A percentile compares a stretch with the other conserved stretches of the same genome.
These are phyloP conservation scores for Cordia subcordata DNA, from an alignment of 257 asterid species.

Conservation along the genomic window DNA sequence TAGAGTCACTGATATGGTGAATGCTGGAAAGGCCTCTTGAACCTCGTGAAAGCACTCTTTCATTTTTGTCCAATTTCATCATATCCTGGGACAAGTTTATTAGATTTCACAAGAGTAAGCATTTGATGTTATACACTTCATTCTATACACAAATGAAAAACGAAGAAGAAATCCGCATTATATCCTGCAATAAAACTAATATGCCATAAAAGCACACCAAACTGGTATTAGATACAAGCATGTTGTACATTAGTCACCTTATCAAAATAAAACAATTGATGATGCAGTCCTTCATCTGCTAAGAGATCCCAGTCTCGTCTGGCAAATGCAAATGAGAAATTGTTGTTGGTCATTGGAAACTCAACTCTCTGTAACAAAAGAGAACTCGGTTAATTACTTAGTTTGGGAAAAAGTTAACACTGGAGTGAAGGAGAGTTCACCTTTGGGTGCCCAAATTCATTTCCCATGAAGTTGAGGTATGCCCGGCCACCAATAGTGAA, in stretches of 20 bases:
- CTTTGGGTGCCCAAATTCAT: constrained; percentile 96
- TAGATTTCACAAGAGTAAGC: neutral
- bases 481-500: constrained; percentile 90
- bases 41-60: constrained; percentile 62
- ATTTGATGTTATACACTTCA: no score
- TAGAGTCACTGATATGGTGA: constrained; percentile 77
- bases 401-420: neutral
- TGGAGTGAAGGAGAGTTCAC: constrained; percentile 29
- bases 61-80: constrained; percentile 77
- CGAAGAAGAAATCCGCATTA: neutral
- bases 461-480: constrained; percentile 96
- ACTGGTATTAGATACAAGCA: neutral
- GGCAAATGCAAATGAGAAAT: constrained; percentile 76
- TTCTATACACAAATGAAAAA: neutral
- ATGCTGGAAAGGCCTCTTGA: constrained; percentile 66
- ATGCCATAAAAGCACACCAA: constrained; percentile 5
- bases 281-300: constrained; percentile 53
- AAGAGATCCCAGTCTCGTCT: constrained; percentile 87
- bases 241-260: constrained; percentile 39
- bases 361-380: constrained; percentile 71
- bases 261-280: constrained; percentile 66
- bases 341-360: constrained; percentile 89
- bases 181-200: neutral
- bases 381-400: constrained; percentile 8
- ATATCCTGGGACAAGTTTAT: constrained; percentile 54